Conservation (phyloP, 2,329 filamentous ascomycete species). For the Orbilia blumenaviensis region DNA sequence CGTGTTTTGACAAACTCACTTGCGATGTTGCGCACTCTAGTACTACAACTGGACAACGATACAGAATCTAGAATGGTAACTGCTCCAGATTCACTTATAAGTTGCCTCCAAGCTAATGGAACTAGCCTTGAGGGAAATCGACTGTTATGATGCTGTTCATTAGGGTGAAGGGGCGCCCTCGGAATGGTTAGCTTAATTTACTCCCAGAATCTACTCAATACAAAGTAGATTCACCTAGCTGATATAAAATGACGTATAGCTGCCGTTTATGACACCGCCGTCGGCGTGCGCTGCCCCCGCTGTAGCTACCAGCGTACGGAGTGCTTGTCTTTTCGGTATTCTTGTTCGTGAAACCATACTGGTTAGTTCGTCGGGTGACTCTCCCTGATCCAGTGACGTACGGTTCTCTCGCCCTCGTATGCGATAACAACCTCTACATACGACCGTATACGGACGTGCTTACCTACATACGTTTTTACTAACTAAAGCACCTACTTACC, state of each 20-base stretch:
- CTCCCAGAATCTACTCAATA: no score
- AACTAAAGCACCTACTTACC: no score
- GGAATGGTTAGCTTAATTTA: neutral
- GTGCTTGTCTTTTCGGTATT: conserved; percentile 62
- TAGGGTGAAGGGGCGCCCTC: neutral
- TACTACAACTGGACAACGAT: no score
- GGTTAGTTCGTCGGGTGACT: conserved; percentile 72
- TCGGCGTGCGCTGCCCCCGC: conserved; percentile 60
- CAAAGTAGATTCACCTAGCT: no score
- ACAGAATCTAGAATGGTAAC: no score
- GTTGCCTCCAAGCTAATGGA: no score
- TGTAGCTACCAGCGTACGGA: conserved; percentile 64
- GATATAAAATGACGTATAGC: neutral
- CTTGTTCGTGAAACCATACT: conserved; percentile 70
- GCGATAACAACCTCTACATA: no score
- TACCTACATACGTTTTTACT: no score
- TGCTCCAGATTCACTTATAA: no score
- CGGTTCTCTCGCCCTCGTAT: conserved; percentile 67
- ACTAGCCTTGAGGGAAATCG: neutral
- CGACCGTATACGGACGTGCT: no score
- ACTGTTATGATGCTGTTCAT: conserved; percentile 41
- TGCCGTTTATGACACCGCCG: conserved; percentile 18
- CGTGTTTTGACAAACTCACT: no score
- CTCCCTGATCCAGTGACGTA: conserved; percentile 84
- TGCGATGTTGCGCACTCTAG: no score